A percentile compares a stretch with the other conserved stretches of the same genome.
Evolutionary conservation across 2,329 filamentous ascomycete genomes (phyloP).

Genomic region (Fusarium proliferatum): DNA sequence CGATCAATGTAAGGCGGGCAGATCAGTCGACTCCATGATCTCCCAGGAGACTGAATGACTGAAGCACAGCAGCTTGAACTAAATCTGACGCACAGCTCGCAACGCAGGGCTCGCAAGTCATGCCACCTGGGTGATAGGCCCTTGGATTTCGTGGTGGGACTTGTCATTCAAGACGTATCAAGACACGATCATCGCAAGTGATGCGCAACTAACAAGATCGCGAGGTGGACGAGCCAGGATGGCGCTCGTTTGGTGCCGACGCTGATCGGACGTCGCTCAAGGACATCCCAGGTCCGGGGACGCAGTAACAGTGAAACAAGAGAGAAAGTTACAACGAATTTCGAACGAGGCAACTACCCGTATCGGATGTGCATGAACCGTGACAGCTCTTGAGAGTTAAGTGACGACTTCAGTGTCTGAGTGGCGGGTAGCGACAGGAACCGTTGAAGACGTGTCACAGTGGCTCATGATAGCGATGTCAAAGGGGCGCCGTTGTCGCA

Average conservation of each 20-base stretch:
- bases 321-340: conserved; percentile 9
- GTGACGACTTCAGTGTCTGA: conserved; percentile 27
- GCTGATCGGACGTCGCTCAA: conserved; percentile 26
- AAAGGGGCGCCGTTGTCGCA: conserved; percentile 17
- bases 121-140: conserved; percentile 31
- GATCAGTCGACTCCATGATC: conserved; percentile 18
- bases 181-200: conserved; percentile 20
- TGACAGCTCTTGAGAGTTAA: conserved; percentile 26
- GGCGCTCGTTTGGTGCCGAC: conserved; percentile 21
- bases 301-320: conserved; percentile 25
- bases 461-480: conserved; percentile 28
- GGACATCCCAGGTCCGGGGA: conserved; percentile 20
- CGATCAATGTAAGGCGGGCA: conserved; percentile 32
- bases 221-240: conserved; percentile 18
- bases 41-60: conserved; percentile 23
- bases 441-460: conserved; percentile 38
- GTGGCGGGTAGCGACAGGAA: conserved; percentile 36
- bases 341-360: conserved; percentile 31
- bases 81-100: conserved; percentile 40
- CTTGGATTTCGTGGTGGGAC: conserved; percentile 5
- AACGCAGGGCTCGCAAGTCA: conserved; percentile 46
- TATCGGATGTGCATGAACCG: conserved; percentile 36
- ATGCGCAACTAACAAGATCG: conserved; percentile 25
- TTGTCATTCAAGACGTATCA: conserved; percentile 4
- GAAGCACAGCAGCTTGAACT: conserved; percentile 28